Evolutionary conservation across 1,284 basidiomycete species (phyloP), one percentile per base, ranked within the genome.

Genomic region (Naganishia sp.): DNA sequence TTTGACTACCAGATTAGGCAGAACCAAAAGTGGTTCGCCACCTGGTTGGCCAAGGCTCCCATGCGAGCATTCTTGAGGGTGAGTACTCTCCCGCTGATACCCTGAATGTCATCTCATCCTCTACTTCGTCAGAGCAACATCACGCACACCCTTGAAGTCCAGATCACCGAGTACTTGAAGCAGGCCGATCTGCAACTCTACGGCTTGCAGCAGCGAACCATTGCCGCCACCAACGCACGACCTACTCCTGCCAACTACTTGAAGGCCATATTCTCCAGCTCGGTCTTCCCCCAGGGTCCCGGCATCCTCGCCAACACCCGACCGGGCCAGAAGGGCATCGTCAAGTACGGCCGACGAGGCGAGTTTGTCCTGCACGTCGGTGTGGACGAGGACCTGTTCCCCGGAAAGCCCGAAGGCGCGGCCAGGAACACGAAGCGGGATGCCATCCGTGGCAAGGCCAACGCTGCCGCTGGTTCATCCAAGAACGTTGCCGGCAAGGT

Each of bases 291-390:
- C 56, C 71, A 70, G 46, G 73, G 68, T 36, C 73, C 68, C 15
- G 55, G 56, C 43, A 55, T 63, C 25, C 57, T 70, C 33, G 72
- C 74, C 23, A 70, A 72, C 3, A 69, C 72, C 70, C 74, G 76
- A 72, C 43, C 75, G 67, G 70, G 75, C 57, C 67, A 71, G 56
- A 76, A 75, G 68, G 80, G 80, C 44, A 74, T 81, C 66, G 79
- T 77, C 74, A 79, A 80, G 75, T 77, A 81, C 65, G 81, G 81
- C 1, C 72, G 77, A 56, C 72, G 75, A 53, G 78, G 80, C 57
- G 81, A 81, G 70, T 82, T 77, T 72, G 74, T 82, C 60, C 72
- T 83, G 49, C 78, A 81, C 60, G 79, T 83, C 65, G 82, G 82
- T 39, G 79, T 81, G 15, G 79, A 80, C 66, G 80, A 81, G 70